Evolutionary conservation across 1,284 basidiomycete species (phyloP).

Genomic region (Crepidotus sp.): DNA sequence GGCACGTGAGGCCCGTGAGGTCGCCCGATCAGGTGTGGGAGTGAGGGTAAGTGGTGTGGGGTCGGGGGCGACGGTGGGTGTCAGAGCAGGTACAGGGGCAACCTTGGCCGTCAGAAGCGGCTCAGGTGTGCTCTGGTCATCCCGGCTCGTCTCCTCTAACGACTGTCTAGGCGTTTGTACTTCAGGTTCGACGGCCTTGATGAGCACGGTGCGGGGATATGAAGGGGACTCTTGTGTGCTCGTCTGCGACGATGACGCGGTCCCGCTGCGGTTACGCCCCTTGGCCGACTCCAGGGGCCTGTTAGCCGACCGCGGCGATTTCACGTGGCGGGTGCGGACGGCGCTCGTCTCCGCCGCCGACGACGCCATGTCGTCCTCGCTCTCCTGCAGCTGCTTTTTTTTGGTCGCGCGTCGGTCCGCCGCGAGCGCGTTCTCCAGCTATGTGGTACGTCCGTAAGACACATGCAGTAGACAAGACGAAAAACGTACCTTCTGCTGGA

Average conservation of each 20-base stretch:
- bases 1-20: background rate
- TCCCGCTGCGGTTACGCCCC: constrained; percentile 35
- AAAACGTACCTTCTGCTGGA: constrained; percentile 64
- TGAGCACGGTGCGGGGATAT: constrained; percentile 16
- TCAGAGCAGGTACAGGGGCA: constrained; percentile 13
- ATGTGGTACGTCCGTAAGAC: background rate
- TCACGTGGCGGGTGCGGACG: constrained; percentile 28
- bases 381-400: constrained; percentile 34
- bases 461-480: background rate
- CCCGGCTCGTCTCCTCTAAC: constrained; percentile 22
- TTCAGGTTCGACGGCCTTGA: constrained; percentile 25
- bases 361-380: constrained; percentile 34
- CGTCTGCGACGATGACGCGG: constrained; percentile 39
- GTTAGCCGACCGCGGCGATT: constrained; percentile 24
- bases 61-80: constrained; percentile 17
- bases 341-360: constrained; percentile 28
- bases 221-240: constrained; percentile 14
- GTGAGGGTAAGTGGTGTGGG: background rate
- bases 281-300: constrained; percentile 24
- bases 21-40: background rate
- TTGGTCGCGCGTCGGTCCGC: constrained; percentile 41
- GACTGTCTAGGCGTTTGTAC: constrained; percentile 25
- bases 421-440: constrained; percentile 67
- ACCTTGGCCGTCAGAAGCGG: background rate
- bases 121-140: constrained; percentile 25